Evolutionary conservation across 2,329 filamentous ascomycete species (phyloP), one percentile per base, ranked within the genome.

Genomic region (Botrytis porri): DNA sequence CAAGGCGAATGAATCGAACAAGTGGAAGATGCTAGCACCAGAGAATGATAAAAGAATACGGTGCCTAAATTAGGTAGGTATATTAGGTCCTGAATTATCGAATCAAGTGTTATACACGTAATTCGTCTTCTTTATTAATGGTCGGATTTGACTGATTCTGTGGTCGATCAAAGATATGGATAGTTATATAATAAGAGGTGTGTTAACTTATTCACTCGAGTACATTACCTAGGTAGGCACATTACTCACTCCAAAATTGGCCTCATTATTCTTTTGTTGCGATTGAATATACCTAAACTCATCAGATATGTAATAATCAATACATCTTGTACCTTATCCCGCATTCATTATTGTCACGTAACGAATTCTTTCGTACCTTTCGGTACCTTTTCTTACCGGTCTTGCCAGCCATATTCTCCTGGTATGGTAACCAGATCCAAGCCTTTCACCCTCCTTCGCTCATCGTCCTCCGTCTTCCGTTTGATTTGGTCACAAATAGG

Each of bases 341-440:
- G n/a, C 5, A 29, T 51, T n/a, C 16, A 29, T 29, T 7, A 25
- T 51, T 8, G 57, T 35, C 29, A 22, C 32, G 35, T 6, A 3
- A 25, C 57, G 37, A 14, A 37, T 57, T 18, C 16, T 37, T 37
- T 60, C 6, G 29, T 60, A n/a, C 35, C 59, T n/a, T 61, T 37
- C 25, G 25, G 32, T 61, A 16, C 57, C 73, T 70, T 54, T 69
- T 65, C 67, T 59, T 57, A 60, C 41, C 70, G 37, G 54, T 67
- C 66, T 54, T 48, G 54, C 32, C 6, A n/a, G 41, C 57, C 37
- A 16, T 60, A 14, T 39, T 16, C 29, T 22, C 10, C 29, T 51
- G n/a, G 12, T 66, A 25, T 32, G 16, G 37, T 29, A 2, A 39
- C 25, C n/a, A 35, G 16, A 14, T 37, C 37, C 8, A 51, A 51